Base-by-base conservation (phyloP, 768 basidiomycete species). In the Lactifluus subvellereus region DNA sequence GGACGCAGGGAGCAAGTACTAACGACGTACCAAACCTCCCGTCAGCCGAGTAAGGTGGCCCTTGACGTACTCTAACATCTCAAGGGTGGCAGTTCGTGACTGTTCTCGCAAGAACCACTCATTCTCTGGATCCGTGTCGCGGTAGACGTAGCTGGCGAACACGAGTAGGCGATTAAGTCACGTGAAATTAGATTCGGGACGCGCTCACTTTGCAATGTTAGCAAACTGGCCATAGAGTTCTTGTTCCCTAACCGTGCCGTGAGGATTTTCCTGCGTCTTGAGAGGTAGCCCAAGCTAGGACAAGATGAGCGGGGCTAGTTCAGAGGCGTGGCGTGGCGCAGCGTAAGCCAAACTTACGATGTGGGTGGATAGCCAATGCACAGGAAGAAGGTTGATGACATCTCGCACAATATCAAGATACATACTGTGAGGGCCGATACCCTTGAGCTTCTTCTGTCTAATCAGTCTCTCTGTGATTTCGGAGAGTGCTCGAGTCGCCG, bases 381-480 rank as follows among this genome's bases (percentile, higher is more conserved):
- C 71, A 0, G 88, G 83, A 43, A 87, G 61, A 32, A 78, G 69
- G 64, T 89, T 86, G 68, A 87, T 80, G 22, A 90, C 87, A 66
- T 90, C 85, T 47, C 75, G 76, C 7, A 89, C 80, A 42, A 90
- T 78, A 69, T 91, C 86, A 22, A 89, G 71, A 54, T 72, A 77
- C 37, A 66, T 73, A 18, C 64, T 59, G 16, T 58, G 53, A 16
- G 71, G 65, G 6, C 72, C 75, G 14, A 71, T 70, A 35, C 73
- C 66, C 35, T 65, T 62, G 52, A 77, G 74, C 2, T 76, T 71
- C 57, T 79, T 79, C 13, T 70, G 10, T 22, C 32, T 22, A 38
- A 66, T 66, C 10, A 68, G 56, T 3, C 4, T 11, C 9, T 52
- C 18, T 11, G 58, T 63, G 27, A 66, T 52, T 11, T 3, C 20